phyloP scores from a whole-genome alignment of 441 rosid genomes.

The Aquilaria agallochum region DNA sequence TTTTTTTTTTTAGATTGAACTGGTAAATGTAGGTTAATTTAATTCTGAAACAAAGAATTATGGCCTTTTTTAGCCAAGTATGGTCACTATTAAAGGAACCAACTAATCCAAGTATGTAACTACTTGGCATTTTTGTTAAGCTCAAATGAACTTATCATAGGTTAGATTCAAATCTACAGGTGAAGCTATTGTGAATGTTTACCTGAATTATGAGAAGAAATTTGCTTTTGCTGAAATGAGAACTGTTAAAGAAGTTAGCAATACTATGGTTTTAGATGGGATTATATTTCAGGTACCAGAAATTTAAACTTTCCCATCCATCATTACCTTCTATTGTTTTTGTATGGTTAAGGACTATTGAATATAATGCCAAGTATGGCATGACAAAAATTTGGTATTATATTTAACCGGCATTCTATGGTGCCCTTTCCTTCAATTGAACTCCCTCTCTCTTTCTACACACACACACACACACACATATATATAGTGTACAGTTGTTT shows the following conservation, averaged over 20 bases:
- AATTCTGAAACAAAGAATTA: constrained; percentile 48
- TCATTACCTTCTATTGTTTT: not conserved
- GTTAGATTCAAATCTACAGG: constrained; percentile 35
- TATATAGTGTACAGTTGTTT: no score
- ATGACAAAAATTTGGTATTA: no score
- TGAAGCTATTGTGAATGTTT: constrained; percentile 97
- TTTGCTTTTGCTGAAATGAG: constrained; percentile 99
- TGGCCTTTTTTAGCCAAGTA: constrained; percentile 86
- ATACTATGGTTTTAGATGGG: constrained; percentile 97
- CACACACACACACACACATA: no score
- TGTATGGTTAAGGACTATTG: no score
- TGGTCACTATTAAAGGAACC: constrained; percentile 99
- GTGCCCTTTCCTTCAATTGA: no score
- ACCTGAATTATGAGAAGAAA: constrained; percentile 95
- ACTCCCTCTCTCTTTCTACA: no score
- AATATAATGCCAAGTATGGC: no score
- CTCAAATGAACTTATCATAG: not conserved
- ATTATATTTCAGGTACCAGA: constrained; percentile 82
- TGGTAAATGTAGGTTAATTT: constrained; percentile 36
- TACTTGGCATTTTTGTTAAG: not conserved
- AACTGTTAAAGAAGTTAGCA: constrained; percentile 98
- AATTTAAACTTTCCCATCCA: not conserved
- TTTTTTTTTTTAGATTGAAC: constrained; percentile 51
- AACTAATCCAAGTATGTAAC: constrained; percentile 76
- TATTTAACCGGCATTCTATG: no score